These are phyloP conservation scores for Sporothrix protearum DNA, from an alignment of 2,329 filamentous ascomycete genomes.

Conservation along the genomic window DNA sequence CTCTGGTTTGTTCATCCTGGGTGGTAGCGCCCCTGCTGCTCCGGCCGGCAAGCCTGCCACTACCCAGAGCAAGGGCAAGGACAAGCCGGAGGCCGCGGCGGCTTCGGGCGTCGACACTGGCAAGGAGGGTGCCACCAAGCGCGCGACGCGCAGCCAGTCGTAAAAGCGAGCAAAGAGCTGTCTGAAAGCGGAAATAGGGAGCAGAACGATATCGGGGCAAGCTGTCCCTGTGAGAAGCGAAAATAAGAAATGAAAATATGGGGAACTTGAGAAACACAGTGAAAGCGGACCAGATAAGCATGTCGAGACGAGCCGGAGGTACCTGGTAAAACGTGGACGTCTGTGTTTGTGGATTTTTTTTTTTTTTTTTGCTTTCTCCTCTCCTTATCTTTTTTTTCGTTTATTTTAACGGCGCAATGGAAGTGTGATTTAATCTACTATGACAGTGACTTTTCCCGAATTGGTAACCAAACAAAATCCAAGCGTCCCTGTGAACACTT, in stretches of 20 bases:
- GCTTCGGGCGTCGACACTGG: slow-evolving; percentile 61
- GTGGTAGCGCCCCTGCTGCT: slow-evolving; percentile 62
- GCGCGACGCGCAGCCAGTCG: slow-evolving; percentile 53
- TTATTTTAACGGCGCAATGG: slow-evolving; percentile 21
- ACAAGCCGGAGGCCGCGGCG: slow-evolving; percentile 57
- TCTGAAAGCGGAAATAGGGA: background rate
- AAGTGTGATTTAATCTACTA: slow-evolving; percentile 12
- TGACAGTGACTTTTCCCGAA: background rate
- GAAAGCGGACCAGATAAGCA: slow-evolving; percentile 9
- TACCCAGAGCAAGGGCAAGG: slow-evolving; percentile 63
- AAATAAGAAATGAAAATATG: background rate
- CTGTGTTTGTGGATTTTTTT: slow-evolving; percentile 6
- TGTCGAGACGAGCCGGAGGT: background rate
- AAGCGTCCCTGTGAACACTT: slow-evolving; percentile 5
- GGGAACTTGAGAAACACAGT: background rate
- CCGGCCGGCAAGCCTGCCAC: slow-evolving; percentile 68
- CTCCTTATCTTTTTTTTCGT: background rate
- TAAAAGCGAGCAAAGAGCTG: slow-evolving; percentile 33
- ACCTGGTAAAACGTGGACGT: background rate
- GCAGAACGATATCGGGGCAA: background rate
- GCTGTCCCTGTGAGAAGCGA: background rate
- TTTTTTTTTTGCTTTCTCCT: background rate
- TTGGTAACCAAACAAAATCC: slow-evolving; percentile 9
- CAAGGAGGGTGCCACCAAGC: slow-evolving; percentile 66
- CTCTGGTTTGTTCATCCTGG: slow-evolving; percentile 53